Evolutionary conservation across 306 rosid genomes (phyloP).

Genomic region (Cucurbita maxima): DNA sequence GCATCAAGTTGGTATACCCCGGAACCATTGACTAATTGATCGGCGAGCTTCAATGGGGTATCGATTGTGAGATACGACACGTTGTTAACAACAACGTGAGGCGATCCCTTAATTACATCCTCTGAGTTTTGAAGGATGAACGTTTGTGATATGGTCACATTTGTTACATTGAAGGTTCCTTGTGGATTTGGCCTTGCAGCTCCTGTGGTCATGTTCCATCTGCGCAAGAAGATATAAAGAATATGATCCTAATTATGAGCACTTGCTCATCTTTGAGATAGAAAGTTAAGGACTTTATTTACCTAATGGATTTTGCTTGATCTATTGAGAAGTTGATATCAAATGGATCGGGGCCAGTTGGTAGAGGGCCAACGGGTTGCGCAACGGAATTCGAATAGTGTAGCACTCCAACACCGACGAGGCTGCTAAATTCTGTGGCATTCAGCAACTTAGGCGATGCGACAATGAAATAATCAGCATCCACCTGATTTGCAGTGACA

Average conservation of each 20-base stretch:
- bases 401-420: conserved; percentile 39
- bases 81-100: conserved; percentile 42
- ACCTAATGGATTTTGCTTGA: conserved; percentile 70
- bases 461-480: conserved; percentile 54
- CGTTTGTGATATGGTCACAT: conserved; percentile 50
- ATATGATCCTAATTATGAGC: not conserved
- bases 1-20: conserved; percentile 47
- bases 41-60: conserved; percentile 73
- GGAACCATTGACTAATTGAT: conserved; percentile 38
- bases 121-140: conserved; percentile 37
- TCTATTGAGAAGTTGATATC: conserved; percentile 40
- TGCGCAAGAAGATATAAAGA: conserved; percentile 6
- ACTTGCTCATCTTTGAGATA: not conserved
- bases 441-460: conserved; percentile 48
- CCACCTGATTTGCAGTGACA: conserved; percentile 50
- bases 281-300: no score
- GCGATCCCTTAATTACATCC: conserved; percentile 10
- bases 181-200: conserved; percentile 90
- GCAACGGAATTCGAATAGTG: conserved; percentile 40
- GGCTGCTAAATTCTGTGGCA: conserved; percentile 10
- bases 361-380: conserved; percentile 34
- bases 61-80: conserved; percentile 47
- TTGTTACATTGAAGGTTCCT: conserved; percentile 57
- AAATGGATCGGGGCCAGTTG: conserved; percentile 50
- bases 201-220: conserved; percentile 77